Conservation (phyloP, 1,284 basidiomycete species). For the Vanrija sp. region DNA sequence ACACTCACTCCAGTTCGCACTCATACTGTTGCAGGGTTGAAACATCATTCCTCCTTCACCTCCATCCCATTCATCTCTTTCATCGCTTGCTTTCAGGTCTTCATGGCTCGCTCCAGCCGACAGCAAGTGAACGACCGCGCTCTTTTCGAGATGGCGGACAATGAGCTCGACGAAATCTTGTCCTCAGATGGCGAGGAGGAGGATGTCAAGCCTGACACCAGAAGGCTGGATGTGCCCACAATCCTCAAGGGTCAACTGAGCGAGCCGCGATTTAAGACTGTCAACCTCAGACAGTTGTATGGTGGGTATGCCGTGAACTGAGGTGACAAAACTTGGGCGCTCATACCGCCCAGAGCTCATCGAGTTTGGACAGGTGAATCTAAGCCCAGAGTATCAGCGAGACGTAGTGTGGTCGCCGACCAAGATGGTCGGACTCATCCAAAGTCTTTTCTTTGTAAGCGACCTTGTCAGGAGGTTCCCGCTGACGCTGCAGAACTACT, state of each 20-base stretch:
- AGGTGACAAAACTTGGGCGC: too few relatives aligned
- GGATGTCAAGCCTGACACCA: conserved; percentile 17
- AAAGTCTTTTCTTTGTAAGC: conserved; percentile 37
- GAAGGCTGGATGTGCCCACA: conserved; percentile 5
- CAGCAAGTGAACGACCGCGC: too few relatives aligned
- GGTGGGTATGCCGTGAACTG: conserved; percentile 20
- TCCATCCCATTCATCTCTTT: background rate
- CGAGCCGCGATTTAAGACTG: conserved; percentile 24
- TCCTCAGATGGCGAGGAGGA: conserved; percentile 27
- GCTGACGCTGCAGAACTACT: conserved; percentile 34
- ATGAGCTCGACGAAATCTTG: conserved; percentile 29
- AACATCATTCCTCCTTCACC: background rate
- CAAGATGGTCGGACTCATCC: conserved; percentile 32
- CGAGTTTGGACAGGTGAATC: conserved; percentile 31
- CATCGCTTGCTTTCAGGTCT: too few relatives aligned
- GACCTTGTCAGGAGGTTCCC: background rate
- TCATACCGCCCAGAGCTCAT: conserved; percentile 27
- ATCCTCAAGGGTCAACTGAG: conserved; percentile 23
- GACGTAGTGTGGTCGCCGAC: conserved; percentile 42
- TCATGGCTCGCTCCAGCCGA: too few relatives aligned
- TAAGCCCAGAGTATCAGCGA: conserved; percentile 43
- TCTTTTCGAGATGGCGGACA: conserved; percentile 17
- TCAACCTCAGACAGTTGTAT: conserved; percentile 25
- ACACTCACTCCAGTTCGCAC: background rate
- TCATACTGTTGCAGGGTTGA: background rate